phyloP scores from a whole-genome alignment of 2,329 filamentous ascomycete genomes.

The Didymella sp. region DNA sequence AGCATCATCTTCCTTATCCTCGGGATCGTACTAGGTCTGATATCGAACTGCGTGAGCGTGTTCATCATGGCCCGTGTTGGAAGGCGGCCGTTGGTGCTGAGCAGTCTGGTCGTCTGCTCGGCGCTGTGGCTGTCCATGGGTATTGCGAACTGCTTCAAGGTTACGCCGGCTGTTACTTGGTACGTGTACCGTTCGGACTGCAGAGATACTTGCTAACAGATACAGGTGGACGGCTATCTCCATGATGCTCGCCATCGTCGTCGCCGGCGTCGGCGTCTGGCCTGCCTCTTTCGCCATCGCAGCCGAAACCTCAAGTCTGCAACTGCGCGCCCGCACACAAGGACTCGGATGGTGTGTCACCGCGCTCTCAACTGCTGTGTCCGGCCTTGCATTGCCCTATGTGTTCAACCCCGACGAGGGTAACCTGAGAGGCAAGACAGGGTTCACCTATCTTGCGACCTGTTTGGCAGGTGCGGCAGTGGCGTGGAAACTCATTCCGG shows the following conservation, averaged over 20 bases:
- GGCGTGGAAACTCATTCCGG: conserved; percentile 59
- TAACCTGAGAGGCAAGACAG: conserved; percentile 52
- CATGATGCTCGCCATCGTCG: conserved; percentile 55
- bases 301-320: conserved; percentile 55
- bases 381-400: conserved; percentile 59
- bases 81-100: conserved; percentile 51
- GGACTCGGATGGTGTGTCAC: conserved; percentile 55
- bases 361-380: conserved; percentile 51
- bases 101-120: conserved; percentile 43
- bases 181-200: conserved; percentile 26
- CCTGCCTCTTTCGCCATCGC: conserved; percentile 53
- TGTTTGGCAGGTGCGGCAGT: conserved; percentile 46
- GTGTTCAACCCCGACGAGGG: conserved; percentile 59
- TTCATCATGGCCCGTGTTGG: conserved; percentile 55
- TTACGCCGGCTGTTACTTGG: conserved; percentile 50
- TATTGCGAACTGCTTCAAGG: conserved; percentile 55
- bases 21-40: conserved; percentile 55
- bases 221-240: conserved; percentile 51
- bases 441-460: conserved; percentile 51
- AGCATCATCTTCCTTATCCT: conserved; percentile 56
- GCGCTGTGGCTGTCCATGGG: conserved; percentile 57
- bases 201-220: background rate
- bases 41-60: conserved; percentile 55
- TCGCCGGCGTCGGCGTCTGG: conserved; percentile 55
- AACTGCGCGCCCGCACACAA: conserved; percentile 54